phyloP scores from a whole-genome alignment of 2,329 filamentous ascomycete species.

The Hymenoscyphus albidus region DNA sequence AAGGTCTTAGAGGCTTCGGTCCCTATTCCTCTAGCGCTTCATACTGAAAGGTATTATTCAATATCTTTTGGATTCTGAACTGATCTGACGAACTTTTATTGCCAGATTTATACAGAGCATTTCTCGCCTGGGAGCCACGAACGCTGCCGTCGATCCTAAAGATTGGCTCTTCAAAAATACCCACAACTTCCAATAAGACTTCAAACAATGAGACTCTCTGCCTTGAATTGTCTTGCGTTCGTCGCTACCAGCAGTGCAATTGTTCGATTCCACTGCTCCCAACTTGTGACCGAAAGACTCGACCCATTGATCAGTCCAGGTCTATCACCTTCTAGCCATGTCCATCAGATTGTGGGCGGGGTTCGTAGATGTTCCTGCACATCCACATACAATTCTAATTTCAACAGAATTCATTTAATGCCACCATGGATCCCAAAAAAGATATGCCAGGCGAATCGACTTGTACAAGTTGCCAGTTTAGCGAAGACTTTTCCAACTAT shows the following conservation, averaged over 20 bases:
- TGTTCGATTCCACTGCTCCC: constrained; percentile 18
- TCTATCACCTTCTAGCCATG: constrained; percentile 15
- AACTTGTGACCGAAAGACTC: constrained; percentile 15
- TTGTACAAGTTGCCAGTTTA: constrained; percentile 36
- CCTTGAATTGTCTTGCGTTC: constrained; percentile 4
- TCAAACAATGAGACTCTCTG: constrained; percentile 6
- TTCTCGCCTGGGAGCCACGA: too few species aligned
- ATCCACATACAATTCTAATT: not conserved
- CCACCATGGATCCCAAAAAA: constrained; percentile 35
- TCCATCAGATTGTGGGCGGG: constrained; percentile 20
- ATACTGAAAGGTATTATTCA: not conserved
- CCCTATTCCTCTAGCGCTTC: not conserved
- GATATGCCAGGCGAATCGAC: constrained; percentile 30
- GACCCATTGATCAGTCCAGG: constrained; percentile 16
- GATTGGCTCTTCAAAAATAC: too few species aligned
- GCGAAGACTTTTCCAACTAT: constrained; percentile 38
- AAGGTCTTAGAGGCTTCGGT: not conserved
- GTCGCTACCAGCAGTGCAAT: constrained; percentile 8
- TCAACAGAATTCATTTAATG: constrained; percentile 38
- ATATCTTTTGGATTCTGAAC: too few species aligned
- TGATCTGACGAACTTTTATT: too few species aligned
- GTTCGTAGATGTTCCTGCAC: constrained; percentile 3
- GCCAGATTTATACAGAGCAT: too few species aligned
- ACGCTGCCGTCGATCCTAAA: too few species aligned
- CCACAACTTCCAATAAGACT: not conserved